Evolutionary conservation across 768 basidiomycete genomes (phyloP).

Genomic region (Omphalotus guepiniiformis): DNA sequence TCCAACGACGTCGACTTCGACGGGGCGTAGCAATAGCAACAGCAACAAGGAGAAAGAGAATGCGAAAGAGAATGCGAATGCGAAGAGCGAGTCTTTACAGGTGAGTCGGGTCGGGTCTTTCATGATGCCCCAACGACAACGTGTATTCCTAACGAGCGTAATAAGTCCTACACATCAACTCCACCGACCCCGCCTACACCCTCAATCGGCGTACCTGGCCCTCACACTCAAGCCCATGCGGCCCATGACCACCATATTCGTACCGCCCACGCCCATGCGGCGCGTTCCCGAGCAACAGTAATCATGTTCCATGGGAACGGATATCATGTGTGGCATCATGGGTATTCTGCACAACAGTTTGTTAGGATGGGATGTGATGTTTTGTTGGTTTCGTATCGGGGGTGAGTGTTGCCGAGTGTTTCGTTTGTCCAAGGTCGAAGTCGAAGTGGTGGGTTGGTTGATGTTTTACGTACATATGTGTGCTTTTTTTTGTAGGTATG

Average conservation of each 20-base stretch:
- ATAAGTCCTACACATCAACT: no score
- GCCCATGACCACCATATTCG: slow-evolving; percentile 11
- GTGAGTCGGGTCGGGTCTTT: background rate
- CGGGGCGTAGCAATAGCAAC: no score
- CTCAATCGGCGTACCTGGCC: background rate
- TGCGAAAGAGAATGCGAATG: slow-evolving; percentile 19
- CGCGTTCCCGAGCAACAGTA: slow-evolving; percentile 66
- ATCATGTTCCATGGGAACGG: slow-evolving; percentile 94
- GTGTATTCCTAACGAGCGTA: slow-evolving; percentile 77
- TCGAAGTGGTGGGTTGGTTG: no score
- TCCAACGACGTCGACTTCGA: background rate
- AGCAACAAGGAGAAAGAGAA: background rate
- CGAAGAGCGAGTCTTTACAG: background rate
- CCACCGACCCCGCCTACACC: no score
- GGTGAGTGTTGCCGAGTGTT: slow-evolving; percentile 43
- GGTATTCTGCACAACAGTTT: slow-evolving; percentile 78
- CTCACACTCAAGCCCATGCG: slow-evolving; percentile 19
- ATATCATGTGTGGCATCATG: slow-evolving; percentile 84
- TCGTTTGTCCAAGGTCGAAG: slow-evolving; percentile 43
- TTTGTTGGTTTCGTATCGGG: slow-evolving; percentile 90
- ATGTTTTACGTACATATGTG: no score
- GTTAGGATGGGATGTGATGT: slow-evolving; percentile 87
- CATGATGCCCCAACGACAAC: background rate
- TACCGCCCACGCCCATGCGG: background rate
- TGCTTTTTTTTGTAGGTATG: slow-evolving; percentile 56